Base-by-base conservation (phyloP, 75 land plant genomes). In the Sequoia sempervirens region DNA sequence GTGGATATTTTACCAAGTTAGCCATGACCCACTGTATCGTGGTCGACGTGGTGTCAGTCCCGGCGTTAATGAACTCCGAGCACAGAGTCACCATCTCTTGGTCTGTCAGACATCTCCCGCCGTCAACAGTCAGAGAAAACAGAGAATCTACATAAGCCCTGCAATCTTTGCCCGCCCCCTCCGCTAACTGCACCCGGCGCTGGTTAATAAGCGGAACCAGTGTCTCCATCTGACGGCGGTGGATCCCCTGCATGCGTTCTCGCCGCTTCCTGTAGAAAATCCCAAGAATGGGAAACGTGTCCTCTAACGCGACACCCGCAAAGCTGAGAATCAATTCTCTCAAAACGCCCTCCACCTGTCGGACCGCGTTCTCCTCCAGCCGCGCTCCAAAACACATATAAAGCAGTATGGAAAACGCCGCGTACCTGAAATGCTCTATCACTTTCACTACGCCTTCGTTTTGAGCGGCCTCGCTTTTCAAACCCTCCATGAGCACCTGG, bases 1-100 rank as follows among this genome's bases (percentile, higher is more conserved):
- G 70, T 3, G 93, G 97, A 75, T 91, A 87, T 45, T 89, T 90
- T 82, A 92, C 91, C 2, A 96, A 61, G 45, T 91, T 87, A 2
- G 91, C 95, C 12, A 96, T 84, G 18, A 82, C 97, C 41, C 41
- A 40, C 41, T 40, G 41, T 40, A 40, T 40, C 41, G 1, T 40
- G 41, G 41, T 40, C 41, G 41, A 40, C 1, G 41, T 40, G 41
- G 41, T 40, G 41, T 40, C 41, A 3, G 41, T 40, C 5, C 41
- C 1, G 41, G 41, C 1, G 1, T 40, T 40, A 40, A 40, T 40
- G 41, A 40, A 40, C 41, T 40, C 41, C 97, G 97, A 96, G 87
- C 85, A 40, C 41, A 40, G 52, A 9, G 52, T 47, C 52, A 11
- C 52, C 1, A 47, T 47, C 52, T 47, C 52, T 47, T 47, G 0